phyloP scores from a whole-genome alignment of 805 yeast genomes.

The Ogataea naganishii region DNA sequence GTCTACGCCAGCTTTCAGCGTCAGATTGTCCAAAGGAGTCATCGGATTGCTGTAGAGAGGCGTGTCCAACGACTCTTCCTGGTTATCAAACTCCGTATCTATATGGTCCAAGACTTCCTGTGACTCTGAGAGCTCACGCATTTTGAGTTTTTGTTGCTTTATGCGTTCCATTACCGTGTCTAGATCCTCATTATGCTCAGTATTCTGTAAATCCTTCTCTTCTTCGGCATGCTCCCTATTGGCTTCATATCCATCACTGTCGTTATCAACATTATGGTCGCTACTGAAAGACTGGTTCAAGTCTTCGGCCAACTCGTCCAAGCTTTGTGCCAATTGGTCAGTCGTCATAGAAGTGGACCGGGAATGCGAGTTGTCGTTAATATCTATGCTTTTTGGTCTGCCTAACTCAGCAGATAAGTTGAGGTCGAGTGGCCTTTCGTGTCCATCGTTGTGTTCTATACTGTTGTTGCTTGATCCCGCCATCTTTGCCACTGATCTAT shows the following conservation, averaged over 20 bases:
- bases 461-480: too few relatives aligned
- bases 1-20: too few relatives aligned
- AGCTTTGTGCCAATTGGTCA: conserved; percentile 1
- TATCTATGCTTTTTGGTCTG: too few relatives aligned
- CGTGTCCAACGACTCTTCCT: background rate
- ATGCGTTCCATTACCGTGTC: conserved; percentile 1
- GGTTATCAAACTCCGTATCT: background rate
- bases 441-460: too few relatives aligned
- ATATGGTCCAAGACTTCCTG: background rate
- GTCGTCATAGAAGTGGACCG: background rate
- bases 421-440: too few relatives aligned
- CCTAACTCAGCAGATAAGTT: too few relatives aligned
- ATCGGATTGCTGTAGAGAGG: conserved; percentile 1
- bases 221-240: background rate
- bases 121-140: background rate
- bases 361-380: background rate
- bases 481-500: conserved; percentile 1
- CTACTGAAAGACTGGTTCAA: background rate
- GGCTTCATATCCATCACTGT: conserved; percentile 3
- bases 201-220: background rate
- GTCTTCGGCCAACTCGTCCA: conserved; percentile 2
- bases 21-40: conserved; percentile 1
- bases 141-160: background rate
- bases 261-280: background rate
- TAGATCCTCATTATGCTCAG: background rate